A percentile compares a stretch with the other conserved stretches of the same genome.
Evolutionary conservation across 1,284 basidiomycete species (phyloP).

Genomic region (Sanghuangporus baumii): DNA sequence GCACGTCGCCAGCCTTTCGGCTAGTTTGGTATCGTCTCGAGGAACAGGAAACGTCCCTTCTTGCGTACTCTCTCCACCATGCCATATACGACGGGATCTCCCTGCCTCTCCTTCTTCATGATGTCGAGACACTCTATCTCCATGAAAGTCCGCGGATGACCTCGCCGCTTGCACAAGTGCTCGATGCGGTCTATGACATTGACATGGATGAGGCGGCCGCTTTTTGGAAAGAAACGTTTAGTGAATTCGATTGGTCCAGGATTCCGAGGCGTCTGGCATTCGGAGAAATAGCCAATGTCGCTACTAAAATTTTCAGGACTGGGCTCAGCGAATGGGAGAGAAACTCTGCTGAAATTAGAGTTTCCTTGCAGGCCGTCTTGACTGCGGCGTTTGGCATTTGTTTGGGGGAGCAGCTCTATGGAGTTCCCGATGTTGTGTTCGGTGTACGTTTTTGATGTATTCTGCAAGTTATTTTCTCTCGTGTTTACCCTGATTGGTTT

Average conservation of each 20-base stretch:
- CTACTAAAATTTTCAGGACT: neutral
- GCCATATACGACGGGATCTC: constrained; percentile 44
- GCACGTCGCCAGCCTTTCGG: constrained; percentile 32
- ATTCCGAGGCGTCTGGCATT: constrained; percentile 20
- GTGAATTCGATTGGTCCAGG: constrained; percentile 31
- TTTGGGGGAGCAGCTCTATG: constrained; percentile 24
- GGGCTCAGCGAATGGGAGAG: constrained; percentile 20
- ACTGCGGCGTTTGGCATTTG: constrained; percentile 36
- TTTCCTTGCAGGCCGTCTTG: constrained; percentile 41
- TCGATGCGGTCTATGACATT: constrained; percentile 30
- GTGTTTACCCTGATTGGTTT: neutral
- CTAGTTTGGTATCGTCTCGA: constrained; percentile 27
- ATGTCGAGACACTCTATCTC: constrained; percentile 33
- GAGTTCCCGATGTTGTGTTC: constrained; percentile 35
- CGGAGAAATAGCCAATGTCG: constrained; percentile 10
- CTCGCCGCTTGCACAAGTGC: constrained; percentile 26
- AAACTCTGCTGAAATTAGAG: constrained; percentile 30
- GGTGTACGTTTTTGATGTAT: constrained; percentile 31
- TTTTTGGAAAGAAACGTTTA: constrained; percentile 36
- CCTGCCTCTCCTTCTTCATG: constrained; percentile 34
- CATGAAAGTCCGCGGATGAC: constrained; percentile 19
- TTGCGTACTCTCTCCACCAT: constrained; percentile 42
- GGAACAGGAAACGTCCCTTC: constrained; percentile 17
- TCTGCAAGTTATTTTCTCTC: neutral
- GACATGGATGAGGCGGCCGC: constrained; percentile 27